phyloP scores from a whole-genome alignment of 441 rosid genomes.

The Metrosideros polymorpha region DNA sequence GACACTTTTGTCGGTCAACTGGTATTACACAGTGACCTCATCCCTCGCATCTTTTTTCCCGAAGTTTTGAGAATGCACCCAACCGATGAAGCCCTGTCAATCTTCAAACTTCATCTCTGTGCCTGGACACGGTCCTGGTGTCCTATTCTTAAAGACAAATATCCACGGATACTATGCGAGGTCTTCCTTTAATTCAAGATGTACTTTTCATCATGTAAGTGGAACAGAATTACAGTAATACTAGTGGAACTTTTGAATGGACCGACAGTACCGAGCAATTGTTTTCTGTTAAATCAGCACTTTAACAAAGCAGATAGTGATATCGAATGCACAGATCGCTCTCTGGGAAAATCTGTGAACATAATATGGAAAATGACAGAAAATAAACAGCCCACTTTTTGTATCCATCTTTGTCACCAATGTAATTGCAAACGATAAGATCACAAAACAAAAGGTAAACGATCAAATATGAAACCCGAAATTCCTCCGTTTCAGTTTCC shows the following conservation, averaged over 20 bases:
- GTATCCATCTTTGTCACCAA: background rate
- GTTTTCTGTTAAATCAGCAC: background rate
- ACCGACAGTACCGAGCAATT: background rate
- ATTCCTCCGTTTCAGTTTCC: background rate
- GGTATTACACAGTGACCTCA: background rate
- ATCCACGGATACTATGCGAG: background rate
- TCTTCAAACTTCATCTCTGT: background rate
- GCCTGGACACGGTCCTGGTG: background rate
- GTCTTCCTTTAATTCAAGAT: background rate
- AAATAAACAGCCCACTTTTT: background rate
- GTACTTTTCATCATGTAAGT: background rate
- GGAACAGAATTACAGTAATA: background rate
- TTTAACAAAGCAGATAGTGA: background rate
- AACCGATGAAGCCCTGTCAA: background rate
- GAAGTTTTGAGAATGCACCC: background rate
- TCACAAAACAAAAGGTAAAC: background rate
- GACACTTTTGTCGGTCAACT: background rate
- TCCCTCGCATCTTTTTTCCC: background rate
- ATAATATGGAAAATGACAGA: background rate
- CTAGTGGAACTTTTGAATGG: background rate
- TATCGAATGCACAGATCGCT: background rate
- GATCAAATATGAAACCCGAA: background rate
- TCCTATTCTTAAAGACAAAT: background rate
- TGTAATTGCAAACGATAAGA: background rate
- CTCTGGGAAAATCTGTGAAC: background rate